A percentile compares a stretch with the other conserved stretches of the same genome.
phyloP scores from a whole-genome alignment of 306 rosid genomes.

The Bauhinia variegata region DNA sequence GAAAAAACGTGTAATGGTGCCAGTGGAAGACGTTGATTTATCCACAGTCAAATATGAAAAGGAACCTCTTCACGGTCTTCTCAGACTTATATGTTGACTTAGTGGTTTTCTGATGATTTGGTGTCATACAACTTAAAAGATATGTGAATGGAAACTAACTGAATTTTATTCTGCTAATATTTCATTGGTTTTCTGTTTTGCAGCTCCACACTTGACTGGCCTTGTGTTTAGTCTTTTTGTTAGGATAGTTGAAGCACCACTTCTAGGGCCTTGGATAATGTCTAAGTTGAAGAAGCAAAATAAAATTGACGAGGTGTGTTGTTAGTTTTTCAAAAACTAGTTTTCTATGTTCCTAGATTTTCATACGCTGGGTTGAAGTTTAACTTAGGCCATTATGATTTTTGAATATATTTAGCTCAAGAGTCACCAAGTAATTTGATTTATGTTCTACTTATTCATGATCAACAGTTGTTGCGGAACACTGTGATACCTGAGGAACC shows the following conservation, averaged over 20 bases:
- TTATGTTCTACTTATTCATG: slow-evolving; percentile 20
- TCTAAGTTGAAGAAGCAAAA: slow-evolving; percentile 69
- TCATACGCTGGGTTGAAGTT: slow-evolving; percentile 5
- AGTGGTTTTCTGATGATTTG: neutral
- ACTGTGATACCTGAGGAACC: slow-evolving; percentile 84
- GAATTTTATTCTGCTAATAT: slow-evolving; percentile 9
- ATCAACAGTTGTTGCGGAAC: slow-evolving; percentile 64
- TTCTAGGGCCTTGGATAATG: slow-evolving; percentile 61
- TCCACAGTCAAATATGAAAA: slow-evolving; percentile 63
- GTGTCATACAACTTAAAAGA: neutral
- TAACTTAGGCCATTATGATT: neutral
- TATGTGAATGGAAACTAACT: neutral
- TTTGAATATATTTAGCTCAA: neutral
- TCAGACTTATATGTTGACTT: neutral
- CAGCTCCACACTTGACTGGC: slow-evolving; percentile 96
- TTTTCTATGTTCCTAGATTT: neutral
- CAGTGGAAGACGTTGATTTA: slow-evolving; percentile 67
- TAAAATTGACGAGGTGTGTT: slow-evolving; percentile 63
- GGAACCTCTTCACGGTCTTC: slow-evolving; percentile 58
- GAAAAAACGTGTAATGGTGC: slow-evolving; percentile 66
- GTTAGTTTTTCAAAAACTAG: slow-evolving; percentile 7
- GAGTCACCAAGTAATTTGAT: slow-evolving; percentile 7
- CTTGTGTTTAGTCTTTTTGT: slow-evolving; percentile 64
- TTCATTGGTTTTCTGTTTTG: slow-evolving; percentile 29
- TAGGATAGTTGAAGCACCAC: slow-evolving; percentile 62